These are phyloP conservation scores for Sporothrix globosa DNA, from an alignment of 2,329 filamentous ascomycete genomes.

Conservation along the genomic window DNA sequence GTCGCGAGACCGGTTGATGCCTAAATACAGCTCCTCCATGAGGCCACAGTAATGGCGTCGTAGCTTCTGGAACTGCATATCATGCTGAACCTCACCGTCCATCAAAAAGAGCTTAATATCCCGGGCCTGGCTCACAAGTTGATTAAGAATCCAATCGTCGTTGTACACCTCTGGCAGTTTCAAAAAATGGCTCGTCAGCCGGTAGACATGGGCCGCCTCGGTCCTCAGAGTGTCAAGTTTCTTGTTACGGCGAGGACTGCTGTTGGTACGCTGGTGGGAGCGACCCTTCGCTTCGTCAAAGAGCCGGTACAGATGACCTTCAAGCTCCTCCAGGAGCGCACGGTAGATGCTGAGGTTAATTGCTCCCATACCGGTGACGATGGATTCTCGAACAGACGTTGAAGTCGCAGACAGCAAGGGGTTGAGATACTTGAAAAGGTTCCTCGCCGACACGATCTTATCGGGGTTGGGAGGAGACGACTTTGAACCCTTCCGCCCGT, in stretches of 20 bases:
- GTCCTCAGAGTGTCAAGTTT: conserved; percentile 86
- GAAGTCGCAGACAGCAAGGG: conserved; percentile 82
- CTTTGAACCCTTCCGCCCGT: conserved; percentile 79
- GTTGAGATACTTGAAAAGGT: conserved; percentile 88
- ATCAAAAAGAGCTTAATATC: conserved; percentile 93
- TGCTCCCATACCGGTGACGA: conserved; percentile 87
- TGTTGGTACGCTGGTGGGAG: conserved; percentile 83
- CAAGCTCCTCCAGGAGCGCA: conserved; percentile 84
- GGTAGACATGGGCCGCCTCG: conserved; percentile 95
- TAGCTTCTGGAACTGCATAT: conserved; percentile 91
- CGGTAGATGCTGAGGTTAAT: conserved; percentile 95
- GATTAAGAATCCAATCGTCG: conserved; percentile 88
- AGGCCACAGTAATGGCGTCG: conserved; percentile 92
- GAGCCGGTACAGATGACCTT: conserved; percentile 81
- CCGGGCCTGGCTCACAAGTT: conserved; percentile 85
- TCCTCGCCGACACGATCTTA: conserved; percentile 84
- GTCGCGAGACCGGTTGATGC: conserved; percentile 82
- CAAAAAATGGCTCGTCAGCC: conserved; percentile 87
- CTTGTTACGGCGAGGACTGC: conserved; percentile 77
- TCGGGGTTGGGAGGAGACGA: conserved; percentile 55
- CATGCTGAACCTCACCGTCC: conserved; percentile 90
- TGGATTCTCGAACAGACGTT: conserved; percentile 80
- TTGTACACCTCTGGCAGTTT: conserved; percentile 76
- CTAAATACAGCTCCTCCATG: conserved; percentile 89
- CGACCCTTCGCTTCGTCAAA: conserved; percentile 86